Evolutionary conservation across 78 protist species (phyloP), one percentile per base, ranked within the genome.

Genomic region (Dictyostelium capitatum): DNA sequence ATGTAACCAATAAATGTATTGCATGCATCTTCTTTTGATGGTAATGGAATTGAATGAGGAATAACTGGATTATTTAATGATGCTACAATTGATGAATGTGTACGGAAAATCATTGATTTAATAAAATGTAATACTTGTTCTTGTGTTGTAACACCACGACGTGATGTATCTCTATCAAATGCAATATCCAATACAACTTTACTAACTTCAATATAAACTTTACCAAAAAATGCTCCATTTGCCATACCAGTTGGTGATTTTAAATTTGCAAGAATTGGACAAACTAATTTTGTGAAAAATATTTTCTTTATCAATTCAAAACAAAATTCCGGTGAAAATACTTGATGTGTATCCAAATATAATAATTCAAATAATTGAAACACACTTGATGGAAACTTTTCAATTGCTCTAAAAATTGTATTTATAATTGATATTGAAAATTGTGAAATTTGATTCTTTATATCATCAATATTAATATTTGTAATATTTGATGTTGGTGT

Each of bases 11-110:
- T 64, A 23, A 77, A 74, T 19, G 3, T 23, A 9, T 25, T 67
- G 37, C 19, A 56, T 48, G 93, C 84, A 4, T 87, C 93, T 2
- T 87, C 93, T 46, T 62, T 80, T 6, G 93, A 87, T 4, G 32
- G 79, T 46, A 10, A 32, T 19, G 70, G 59, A 3, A 37, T n/a
- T 28, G 77, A 41, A 6, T 23, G 25, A 48, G 30, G 74, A 59
- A 28, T 30, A 2, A 43, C 25, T 47, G 37, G 79, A 43, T 32
- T 72, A 25, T n/a, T 57, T 53, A 19, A 47, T 32, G 14, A 30
- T 51, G 64, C 47, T 0, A 46, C 47, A 1, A 50, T 19, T 7
- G 81, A 75, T 17, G 17, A 20, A 25, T 30, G 11, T 14, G 25
- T 32, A 14, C 48, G 43, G 19, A 32, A 25, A 2, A 84, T 51